Base-by-base conservation (phyloP, 2,329 filamentous ascomycete species). In the Didymella glomerata region DNA sequence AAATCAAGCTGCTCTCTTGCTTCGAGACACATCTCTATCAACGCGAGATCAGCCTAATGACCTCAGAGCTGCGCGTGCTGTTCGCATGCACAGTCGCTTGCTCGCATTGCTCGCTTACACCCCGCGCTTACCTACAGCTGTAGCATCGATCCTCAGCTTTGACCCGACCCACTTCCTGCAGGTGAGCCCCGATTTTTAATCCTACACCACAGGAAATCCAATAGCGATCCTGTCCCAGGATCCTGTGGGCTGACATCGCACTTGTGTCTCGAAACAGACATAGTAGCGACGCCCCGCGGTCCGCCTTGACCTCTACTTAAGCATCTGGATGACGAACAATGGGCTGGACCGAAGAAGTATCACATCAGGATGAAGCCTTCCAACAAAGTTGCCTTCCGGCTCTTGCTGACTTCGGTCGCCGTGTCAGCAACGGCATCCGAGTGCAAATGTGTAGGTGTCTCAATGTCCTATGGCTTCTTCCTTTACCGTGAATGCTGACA, bases 391-490 rank as follows among this genome's bases (percentile, higher is more conserved):
- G n/a, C 52, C 13, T 54, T 46, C 34, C 40, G 24, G 27, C 11
- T 49, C 49, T 42, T 24, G 13, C 16, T 20, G 11, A 20, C 46
- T 3, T 44, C 41, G 4, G 9, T 46, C 8, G 27, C 57, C 11
- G 53, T 25, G 10, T 30, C 52, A 25, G 56, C 54, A 8, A 41
- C 40, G 4, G 20, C 22, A 0, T 10, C 32, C 32, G 25, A 50
- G 7, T 71, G 70, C 44, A 71, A 69, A 66, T 71, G 67, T 53
- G 67, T 68, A 51, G 59, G 65, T 14, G 24, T 28, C 8, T 10
- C 3, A 13, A 48, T 9, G 13, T 3, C n/a, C 4, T 8, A 16
- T n/a, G 8, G 5, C 7, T 14, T 5, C 27, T 14, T 47, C 36
- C 8, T 5, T 34, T 13, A 1, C 9, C 11, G 13, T 3, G 22